phyloP scores from a whole-genome alignment of 192 early-diverging fungal species.

The Jimgerdemannia lactiflua region DNA sequence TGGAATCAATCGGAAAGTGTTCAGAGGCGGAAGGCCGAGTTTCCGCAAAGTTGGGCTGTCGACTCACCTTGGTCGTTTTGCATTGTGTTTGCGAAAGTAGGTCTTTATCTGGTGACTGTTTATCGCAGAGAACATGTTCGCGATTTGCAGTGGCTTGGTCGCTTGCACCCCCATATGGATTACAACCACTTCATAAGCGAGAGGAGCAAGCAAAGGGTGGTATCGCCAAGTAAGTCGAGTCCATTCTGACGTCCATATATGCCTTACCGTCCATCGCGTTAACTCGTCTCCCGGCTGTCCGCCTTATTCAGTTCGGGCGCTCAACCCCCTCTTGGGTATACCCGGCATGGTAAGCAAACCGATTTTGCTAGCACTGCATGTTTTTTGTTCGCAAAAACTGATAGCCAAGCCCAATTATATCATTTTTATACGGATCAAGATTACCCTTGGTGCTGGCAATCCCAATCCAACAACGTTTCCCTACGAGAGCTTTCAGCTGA shows the following conservation, averaged over 20 bases:
- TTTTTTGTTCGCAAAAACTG: not conserved
- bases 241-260: not conserved
- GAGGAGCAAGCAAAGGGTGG: not conserved
- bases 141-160: no score
- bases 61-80: not conserved
- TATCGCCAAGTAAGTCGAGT: not conserved
- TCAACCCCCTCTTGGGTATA: slow-evolving; percentile 2
- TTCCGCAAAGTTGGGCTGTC: not conserved
- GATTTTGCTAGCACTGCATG: not conserved
- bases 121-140: not conserved
- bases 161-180: not conserved
- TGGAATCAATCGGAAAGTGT: not conserved
- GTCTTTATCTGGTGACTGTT: not conserved
- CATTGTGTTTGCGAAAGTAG: not conserved
- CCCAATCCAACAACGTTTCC: slow-evolving; percentile 69
- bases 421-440: slow-evolving; percentile 17
- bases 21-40: not conserved
- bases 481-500: slow-evolving; percentile 49
- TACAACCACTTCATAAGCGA: not conserved
- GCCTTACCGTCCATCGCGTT: not conserved
- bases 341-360: slow-evolving; percentile 38
- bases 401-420: no score
- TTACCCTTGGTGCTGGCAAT: slow-evolving; percentile 71
- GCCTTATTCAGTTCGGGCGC: not conserved
- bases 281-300: not conserved